Conservation (phyloP, 2,329 filamentous ascomycete genomes). For the Ascochyta koolunga region DNA sequence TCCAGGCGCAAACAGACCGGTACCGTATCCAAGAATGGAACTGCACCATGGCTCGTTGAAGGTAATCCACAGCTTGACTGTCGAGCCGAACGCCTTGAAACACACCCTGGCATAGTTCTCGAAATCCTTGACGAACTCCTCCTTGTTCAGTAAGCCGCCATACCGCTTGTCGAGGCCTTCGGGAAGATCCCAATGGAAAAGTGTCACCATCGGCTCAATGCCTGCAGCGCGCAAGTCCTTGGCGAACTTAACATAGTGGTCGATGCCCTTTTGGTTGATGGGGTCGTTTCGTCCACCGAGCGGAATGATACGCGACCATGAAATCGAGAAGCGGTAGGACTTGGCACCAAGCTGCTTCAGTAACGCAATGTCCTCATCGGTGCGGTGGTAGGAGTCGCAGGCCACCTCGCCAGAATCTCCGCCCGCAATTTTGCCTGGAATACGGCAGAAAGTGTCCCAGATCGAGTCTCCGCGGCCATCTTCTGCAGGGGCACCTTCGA, state of each 20-base stretch:
- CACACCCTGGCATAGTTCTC: slow-evolving; percentile 77
- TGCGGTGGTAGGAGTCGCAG: slow-evolving; percentile 86
- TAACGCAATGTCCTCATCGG: slow-evolving; percentile 75
- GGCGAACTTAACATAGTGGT: slow-evolving; percentile 79
- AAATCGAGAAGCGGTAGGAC: slow-evolving; percentile 83
- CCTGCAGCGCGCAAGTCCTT: slow-evolving; percentile 77
- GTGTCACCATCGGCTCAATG: slow-evolving; percentile 80
- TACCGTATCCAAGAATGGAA: slow-evolving; percentile 78
- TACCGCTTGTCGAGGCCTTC: slow-evolving; percentile 80
- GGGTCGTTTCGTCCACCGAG: slow-evolving; percentile 83
- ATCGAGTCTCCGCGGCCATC: slow-evolving; percentile 84
- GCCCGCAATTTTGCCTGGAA: slow-evolving; percentile 82
- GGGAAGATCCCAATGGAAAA: slow-evolving; percentile 89
- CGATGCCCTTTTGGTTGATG: slow-evolving; percentile 76
- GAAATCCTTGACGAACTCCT: slow-evolving; percentile 83
- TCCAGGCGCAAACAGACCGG: slow-evolving; percentile 81
- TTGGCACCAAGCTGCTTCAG: slow-evolving; percentile 75
- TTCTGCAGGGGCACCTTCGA: slow-evolving; percentile 76
- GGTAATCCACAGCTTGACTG: slow-evolving; percentile 87
- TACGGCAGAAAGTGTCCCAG: slow-evolving; percentile 88
- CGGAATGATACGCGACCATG: slow-evolving; percentile 83
- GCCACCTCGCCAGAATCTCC: slow-evolving; percentile 76
- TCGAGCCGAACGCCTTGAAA: slow-evolving; percentile 73
- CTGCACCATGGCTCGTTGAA: slow-evolving; percentile 92
- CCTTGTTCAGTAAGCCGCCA: slow-evolving; percentile 78